phyloP scores from a whole-genome alignment of 306 rosid species.

The Prunus campanulata region DNA sequence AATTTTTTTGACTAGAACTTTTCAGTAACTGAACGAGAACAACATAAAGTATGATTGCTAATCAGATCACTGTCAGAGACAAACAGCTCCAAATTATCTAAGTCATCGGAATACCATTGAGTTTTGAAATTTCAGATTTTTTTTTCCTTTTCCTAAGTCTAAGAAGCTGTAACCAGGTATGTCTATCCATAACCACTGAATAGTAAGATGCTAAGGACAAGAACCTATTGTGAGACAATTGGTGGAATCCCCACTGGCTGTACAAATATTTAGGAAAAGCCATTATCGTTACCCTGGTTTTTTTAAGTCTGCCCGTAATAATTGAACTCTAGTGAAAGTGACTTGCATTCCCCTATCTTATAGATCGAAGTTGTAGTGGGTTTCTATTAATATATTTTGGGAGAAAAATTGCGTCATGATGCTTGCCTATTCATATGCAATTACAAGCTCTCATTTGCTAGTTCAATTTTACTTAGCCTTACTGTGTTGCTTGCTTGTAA shows the following conservation, averaged over 20 bases:
- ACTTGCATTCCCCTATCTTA: neutral
- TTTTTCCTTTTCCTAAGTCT: neutral
- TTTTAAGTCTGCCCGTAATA: neutral
- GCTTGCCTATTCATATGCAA: neutral
- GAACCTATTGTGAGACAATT: neutral
- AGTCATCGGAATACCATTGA: no score
- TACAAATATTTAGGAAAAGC: neutral
- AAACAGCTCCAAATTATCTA: no score
- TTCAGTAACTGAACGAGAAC: neutral
- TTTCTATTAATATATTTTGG: neutral
- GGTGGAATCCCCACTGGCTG: neutral
- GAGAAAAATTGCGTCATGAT: neutral
- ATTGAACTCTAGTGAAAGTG: neutral
- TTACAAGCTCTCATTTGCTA: neutral
- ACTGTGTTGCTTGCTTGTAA: slow-evolving; percentile 8
- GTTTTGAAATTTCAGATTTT: neutral
- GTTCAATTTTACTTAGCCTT: slow-evolving; percentile 12
- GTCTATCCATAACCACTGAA: neutral
- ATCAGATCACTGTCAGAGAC: no score
- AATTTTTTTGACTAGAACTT: neutral
- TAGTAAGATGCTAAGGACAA: neutral
- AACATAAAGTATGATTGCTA: neutral
- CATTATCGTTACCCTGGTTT: neutral
- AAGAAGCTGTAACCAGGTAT: neutral
- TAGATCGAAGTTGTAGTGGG: neutral